phyloP scores from a whole-genome alignment of 2,329 filamentous ascomycete species.

The Cladophialophora carrionii region DNA sequence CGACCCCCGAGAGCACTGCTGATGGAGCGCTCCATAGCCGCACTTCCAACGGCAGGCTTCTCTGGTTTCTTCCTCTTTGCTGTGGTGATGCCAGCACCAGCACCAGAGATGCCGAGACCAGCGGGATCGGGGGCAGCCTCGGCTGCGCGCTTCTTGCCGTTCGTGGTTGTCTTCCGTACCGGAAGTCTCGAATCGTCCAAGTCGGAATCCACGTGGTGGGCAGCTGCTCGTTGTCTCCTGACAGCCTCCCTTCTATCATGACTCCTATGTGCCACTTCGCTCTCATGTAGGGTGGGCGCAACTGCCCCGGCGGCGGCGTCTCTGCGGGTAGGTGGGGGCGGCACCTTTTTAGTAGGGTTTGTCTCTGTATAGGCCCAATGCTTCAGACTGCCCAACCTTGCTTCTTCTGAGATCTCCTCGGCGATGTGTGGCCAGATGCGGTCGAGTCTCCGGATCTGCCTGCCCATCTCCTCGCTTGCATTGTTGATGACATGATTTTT shows the following conservation, averaged over 20 bases:
- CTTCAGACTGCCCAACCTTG: constrained; percentile 83
- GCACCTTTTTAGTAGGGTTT: constrained; percentile 63
- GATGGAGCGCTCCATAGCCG: constrained; percentile 68
- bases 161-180: constrained; percentile 62
- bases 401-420: constrained; percentile 88
- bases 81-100: constrained; percentile 59
- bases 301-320: constrained; percentile 58
- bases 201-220: constrained; percentile 73
- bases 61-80: constrained; percentile 73
- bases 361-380: constrained; percentile 97
- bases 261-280: constrained; percentile 80
- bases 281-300: constrained; percentile 63
- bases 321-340: constrained; percentile 60
- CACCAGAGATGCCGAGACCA: constrained; percentile 69
- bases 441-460: constrained; percentile 81
- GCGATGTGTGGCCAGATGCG: constrained; percentile 85
- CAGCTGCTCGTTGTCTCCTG: constrained; percentile 43
- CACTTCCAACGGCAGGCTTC: constrained; percentile 44
- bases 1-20: constrained; percentile 46
- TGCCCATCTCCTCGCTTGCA: constrained; percentile 84
- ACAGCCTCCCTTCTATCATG: constrained; percentile 83
- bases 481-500: constrained; percentile 97
- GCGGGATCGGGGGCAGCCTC: constrained; percentile 52
- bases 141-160: constrained; percentile 65
- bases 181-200: constrained; percentile 66